A percentile compares a stretch with the other conserved stretches of the same genome.
These are phyloP conservation scores for Chamaenerion angustifolium DNA, from an alignment of 345 rosid genomes.

Conservation along the genomic window DNA sequence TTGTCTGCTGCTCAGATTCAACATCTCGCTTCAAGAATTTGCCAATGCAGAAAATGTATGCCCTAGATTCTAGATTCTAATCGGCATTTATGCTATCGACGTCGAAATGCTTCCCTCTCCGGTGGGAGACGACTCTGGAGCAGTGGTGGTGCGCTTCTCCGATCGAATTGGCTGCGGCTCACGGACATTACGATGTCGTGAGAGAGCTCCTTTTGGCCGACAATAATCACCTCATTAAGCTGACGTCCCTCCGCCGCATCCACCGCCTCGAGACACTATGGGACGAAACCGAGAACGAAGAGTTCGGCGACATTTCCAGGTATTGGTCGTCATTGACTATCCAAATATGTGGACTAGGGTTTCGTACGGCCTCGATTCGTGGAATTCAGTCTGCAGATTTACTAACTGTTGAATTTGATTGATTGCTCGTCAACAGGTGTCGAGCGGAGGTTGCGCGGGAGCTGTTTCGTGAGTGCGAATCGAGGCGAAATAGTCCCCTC, in stretches of 20 bases:
- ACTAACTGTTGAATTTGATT: no score
- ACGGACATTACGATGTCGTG: conserved; percentile 79
- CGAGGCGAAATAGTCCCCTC: conserved; percentile 47
- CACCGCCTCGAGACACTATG: conserved; percentile 91
- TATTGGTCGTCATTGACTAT: no score
- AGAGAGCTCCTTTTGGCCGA: conserved; percentile 76
- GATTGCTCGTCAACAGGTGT: conserved; percentile 29
- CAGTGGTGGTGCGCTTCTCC: conserved; percentile 99
- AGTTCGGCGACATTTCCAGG: neutral
- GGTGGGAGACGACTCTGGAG: conserved; percentile 94
- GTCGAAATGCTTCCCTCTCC: conserved; percentile 56
- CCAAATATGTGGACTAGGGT: no score
- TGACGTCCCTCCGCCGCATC: conserved; percentile 82
- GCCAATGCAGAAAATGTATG: no score
- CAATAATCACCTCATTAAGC: conserved; percentile 72
- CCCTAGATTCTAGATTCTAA: neutral
- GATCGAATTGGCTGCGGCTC: conserved; percentile 87
- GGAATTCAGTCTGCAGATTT: no score
- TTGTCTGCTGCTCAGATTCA: no score
- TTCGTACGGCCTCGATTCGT: no score
- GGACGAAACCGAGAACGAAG: conserved; percentile 76
- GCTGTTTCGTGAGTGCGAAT: conserved; percentile 51
- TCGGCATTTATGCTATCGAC: neutral
- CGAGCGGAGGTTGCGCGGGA: conserved; percentile 58
- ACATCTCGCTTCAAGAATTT: no score